Evolutionary conservation across 192 early-diverging fungal genomes (phyloP).

Genomic region (Gigaspora rosea): DNA sequence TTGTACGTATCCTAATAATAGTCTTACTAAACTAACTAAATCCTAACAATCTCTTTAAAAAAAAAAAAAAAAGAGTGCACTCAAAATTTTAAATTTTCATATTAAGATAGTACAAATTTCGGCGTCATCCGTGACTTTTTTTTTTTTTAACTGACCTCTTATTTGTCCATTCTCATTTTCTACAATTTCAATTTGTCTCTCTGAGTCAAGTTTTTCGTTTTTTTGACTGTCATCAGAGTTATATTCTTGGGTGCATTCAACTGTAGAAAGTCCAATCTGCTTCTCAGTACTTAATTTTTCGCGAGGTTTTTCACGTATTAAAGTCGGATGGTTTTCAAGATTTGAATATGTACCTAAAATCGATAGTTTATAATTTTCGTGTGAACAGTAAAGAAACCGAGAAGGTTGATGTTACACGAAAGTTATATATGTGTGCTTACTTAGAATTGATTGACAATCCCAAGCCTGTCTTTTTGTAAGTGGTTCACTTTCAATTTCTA

Average conservation of each 20-base stretch:
- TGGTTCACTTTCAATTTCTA: slow-evolving; percentile 49
- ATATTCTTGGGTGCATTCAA: too few relatives aligned
- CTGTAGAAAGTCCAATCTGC: too few relatives aligned
- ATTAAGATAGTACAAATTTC: too few relatives aligned
- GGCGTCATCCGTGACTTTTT: too few relatives aligned
- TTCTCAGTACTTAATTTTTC: slow-evolving; percentile 68
- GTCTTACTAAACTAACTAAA: too few relatives aligned
- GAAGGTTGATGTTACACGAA: neutral
- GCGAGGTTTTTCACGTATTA: slow-evolving; percentile 68
- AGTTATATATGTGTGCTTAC: slow-evolving; percentile 33
- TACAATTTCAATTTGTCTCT: slow-evolving; percentile 23
- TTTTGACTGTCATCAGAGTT: slow-evolving; percentile 21
- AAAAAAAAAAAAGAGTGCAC: too few relatives aligned
- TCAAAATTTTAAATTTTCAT: too few relatives aligned
- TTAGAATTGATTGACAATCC: slow-evolving; percentile 92
- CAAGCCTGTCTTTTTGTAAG: slow-evolving; percentile 62
- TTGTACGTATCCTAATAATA: too few relatives aligned
- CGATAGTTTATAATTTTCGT: neutral
- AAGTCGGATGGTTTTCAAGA: slow-evolving; percentile 87
- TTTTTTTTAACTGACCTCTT: too few relatives aligned
- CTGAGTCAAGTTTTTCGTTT: slow-evolving; percentile 28
- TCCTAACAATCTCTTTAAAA: too few relatives aligned
- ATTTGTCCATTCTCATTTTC: slow-evolving; percentile 34
- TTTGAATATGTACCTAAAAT: slow-evolving; percentile 78
- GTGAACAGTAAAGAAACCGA: too few relatives aligned